Percentiles rank a stretch among this genome's conserved stretches.
Conservation (phyloP, 2,329 filamentous ascomycete species). For the Talaromyces sp. region DNA sequence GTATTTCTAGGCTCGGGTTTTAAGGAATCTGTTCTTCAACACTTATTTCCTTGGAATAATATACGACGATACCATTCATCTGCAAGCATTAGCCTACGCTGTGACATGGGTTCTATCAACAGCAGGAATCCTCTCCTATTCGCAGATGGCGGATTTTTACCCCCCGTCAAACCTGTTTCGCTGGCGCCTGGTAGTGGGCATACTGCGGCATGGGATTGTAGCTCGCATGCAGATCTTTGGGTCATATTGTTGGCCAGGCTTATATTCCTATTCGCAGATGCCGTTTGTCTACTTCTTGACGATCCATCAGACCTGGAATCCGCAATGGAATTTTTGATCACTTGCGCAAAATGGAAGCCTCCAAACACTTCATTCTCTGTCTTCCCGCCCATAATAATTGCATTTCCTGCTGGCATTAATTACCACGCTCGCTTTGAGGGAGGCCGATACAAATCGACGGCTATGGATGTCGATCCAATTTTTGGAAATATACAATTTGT, state of each 20-base stretch:
- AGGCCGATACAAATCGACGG: no score
- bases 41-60: conserved; percentile 15
- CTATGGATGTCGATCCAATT: no score
- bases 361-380: not conserved
- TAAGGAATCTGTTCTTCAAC: conserved; percentile 11
- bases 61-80: conserved; percentile 12
- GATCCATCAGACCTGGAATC: conserved; percentile 10
- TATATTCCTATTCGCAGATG: conserved; percentile 27
- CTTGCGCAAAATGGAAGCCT: conserved; percentile 1
- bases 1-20: conserved; percentile 10
- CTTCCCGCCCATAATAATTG: no score
- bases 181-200: not conserved
- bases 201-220: conserved; percentile 1
- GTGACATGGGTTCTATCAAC: conserved; percentile 6
- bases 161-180: not conserved
- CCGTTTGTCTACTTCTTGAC: conserved; percentile 26
- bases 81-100: conserved; percentile 8
- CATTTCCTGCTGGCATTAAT: no score
- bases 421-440: no score
- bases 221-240: not conserved
- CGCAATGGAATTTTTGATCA: conserved; percentile 10
- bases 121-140: not conserved
- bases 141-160: conserved; percentile 5
- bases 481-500: no score
- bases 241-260: conserved; percentile 13